Conservation (phyloP, 1,139 yeast genomes). For the Saccharomycopsis crataegensis region DNA sequence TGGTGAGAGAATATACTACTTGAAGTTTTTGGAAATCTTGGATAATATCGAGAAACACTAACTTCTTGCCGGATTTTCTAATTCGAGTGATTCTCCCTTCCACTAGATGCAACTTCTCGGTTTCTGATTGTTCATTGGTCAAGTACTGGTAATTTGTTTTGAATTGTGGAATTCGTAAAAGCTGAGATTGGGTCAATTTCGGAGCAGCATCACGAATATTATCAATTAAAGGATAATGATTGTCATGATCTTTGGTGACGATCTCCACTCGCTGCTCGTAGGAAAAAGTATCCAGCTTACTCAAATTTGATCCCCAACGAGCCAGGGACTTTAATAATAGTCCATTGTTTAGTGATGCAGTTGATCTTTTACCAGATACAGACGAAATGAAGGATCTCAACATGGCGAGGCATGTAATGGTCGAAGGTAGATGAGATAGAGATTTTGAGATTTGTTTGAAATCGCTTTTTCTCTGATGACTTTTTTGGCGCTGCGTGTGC, state of each 20-base stretch:
- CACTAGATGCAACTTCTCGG: conserved; percentile 23
- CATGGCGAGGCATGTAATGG: too few relatives aligned
- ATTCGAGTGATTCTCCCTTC: conserved; percentile 56
- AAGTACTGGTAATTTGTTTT: conserved; percentile 23
- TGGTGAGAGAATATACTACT: conserved; percentile 33
- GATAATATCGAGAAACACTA: conserved; percentile 56
- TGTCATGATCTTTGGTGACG: background rate
- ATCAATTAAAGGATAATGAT: conserved; percentile 22
- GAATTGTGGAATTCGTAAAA: conserved; percentile 30
- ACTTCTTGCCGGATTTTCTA: conserved; percentile 57
- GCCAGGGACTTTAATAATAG: background rate
- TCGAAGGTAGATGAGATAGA: too few relatives aligned
- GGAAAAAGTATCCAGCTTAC: conserved; percentile 7
- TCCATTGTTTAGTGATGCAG: background rate
- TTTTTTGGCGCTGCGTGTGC: too few relatives aligned
- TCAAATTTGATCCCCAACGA: conserved; percentile 1
- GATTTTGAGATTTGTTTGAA: too few relatives aligned
- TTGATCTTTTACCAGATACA: too few relatives aligned
- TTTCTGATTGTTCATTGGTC: conserved; percentile 24
- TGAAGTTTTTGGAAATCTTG: conserved; percentile 56
- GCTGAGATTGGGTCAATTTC: conserved; percentile 1
- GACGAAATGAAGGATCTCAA: too few relatives aligned
- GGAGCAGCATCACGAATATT: conserved; percentile 7
- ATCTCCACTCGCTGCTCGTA: conserved; percentile 12
- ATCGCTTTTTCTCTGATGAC: too few relatives aligned